Evolutionary conservation across 2,329 filamentous ascomycete genomes (phyloP), one percentile per base, ranked within the genome.

Genomic region (Verticillium longisporum): DNA sequence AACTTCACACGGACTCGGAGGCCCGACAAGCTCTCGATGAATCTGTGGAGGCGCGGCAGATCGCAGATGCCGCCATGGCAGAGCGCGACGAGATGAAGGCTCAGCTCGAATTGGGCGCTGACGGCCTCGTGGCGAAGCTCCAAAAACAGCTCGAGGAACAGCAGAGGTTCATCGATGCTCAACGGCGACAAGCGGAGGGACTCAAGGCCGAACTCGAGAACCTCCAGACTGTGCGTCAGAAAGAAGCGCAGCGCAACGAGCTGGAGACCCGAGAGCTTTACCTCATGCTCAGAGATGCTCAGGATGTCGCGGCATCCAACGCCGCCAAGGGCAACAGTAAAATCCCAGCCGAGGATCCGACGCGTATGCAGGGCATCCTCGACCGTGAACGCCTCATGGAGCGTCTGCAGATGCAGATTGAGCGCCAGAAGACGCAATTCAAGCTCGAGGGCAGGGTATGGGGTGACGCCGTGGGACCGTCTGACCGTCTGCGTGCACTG

Each of bases 141-240:
- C 93, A 98, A 73, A 92, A 88, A 73, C 92, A 97, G 74, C 78
- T 98, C n/a, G 91, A 96, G 55, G 95, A 98, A 72, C 95, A 98
- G 73, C 81, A 89, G 26, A 88, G 90, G 56, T 90, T 98, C 66
- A 97, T 99, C 61, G 91, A 96, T 66, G 88, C 96, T 2, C 92
- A 97, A 70, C 81, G 83, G 59, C 87, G 95, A 61, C 94, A 97
- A 72, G 90, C 89, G 6, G 94, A 97, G 65, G 86, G 89, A 5
- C 81, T 97, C 69, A 97, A 96, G 75, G 89, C 91, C 10, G 95
- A 99, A 71, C 80, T 98, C 63, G 90, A 92, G 26, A 93, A 92
- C 68, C 78, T 96, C 61, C 92, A 97, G 73, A 87, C 91, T 14
- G 78, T 97, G 64, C 86, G 94, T 63, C 90, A 91, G 18, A 93